Evolutionary conservation across 2,329 filamentous ascomycete genomes (phyloP), one percentile per base, ranked within the genome.

Genomic region (Aspergillus tamarii): DNA sequence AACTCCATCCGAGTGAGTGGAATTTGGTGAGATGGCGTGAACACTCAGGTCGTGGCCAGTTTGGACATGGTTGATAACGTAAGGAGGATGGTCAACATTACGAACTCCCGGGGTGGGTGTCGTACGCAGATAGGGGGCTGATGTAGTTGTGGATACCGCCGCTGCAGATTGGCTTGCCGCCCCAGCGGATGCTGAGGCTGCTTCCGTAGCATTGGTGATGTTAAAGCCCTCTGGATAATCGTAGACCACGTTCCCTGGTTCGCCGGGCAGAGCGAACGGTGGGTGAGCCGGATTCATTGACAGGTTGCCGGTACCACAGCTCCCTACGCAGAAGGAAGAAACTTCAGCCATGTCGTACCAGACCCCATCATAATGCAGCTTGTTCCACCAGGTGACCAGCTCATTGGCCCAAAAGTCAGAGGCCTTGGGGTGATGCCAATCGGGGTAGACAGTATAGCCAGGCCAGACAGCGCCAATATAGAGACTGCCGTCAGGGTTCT

Each of bases 11-110:
- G 86, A 82, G 72, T 95, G 91, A 2, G 90, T 93, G 0, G 92
- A 89, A 70, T 95, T 93, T 0, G 91, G 91, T 64, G 87, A 88
- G 30, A 94, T 84, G 1, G 91, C 91, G 70, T 92, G 88, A 2
- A 89, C 88, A 19, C 87, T 89, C 26, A 94, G 83, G 70, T 92
- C 90, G 19, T 90, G 91, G 8, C 77, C 76, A 12, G 62, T 66
- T 50, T 91, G 84, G 46, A 88, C 85, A 73, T 94, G 87, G 74
- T 93, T 88, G 72, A 94, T 89, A 7, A 88, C 86, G 71, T 94
- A 95, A 2, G 91, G 90, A 26, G 92, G 92, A 69, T 89, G 84
- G 70, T 93, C 87, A 62, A 94, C 78, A 70, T 93, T 85, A 23
- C 91, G 85, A 14, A 82, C 80, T 1, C 88, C 89, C 0, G 86